phyloP scores from a whole-genome alignment of 768 basidiomycete genomes.

The Tylopilus sp. region DNA sequence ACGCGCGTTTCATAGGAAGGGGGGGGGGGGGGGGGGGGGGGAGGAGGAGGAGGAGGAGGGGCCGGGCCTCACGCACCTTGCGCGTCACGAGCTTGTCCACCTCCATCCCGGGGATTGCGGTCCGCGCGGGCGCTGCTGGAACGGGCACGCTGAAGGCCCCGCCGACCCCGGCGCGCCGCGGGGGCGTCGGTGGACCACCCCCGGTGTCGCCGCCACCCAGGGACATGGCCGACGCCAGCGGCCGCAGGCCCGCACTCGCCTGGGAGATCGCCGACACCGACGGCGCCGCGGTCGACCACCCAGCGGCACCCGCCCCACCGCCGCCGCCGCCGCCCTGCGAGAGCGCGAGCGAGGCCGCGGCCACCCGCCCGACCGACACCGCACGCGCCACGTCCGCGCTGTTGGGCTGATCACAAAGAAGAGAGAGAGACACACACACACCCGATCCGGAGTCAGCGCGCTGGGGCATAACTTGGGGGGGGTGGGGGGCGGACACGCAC shows the following conservation, averaged over 20 bases:
- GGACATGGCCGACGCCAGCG: too few species aligned
- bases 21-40: background rate
- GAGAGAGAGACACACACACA: too few species aligned
- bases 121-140: background rate
- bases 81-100: slow-evolving; percentile 27
- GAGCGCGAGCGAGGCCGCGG: slow-evolving; percentile 52
- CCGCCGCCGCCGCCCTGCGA: slow-evolving; percentile 33
- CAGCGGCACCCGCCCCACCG: slow-evolving; percentile 45
- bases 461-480: too few species aligned
- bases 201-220: too few species aligned
- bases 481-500: too few species aligned
- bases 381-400: slow-evolving; percentile 41
- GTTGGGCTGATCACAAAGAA: background rate
- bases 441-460: too few species aligned
- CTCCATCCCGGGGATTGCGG: slow-evolving; percentile 11
- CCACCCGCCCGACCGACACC: slow-evolving; percentile 45
- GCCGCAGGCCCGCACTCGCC: background rate
- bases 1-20: too few species aligned
- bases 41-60: too few species aligned
- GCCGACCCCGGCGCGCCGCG: slow-evolving; percentile 3
- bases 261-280: background rate
- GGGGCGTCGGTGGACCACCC: background rate
- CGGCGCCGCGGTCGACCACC: background rate
- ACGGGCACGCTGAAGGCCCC: background rate
- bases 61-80: slow-evolving; percentile 23